Percentiles rank a stretch among this genome's conserved stretches.
Evolutionary conservation across 1,284 basidiomycete genomes (phyloP).

Genomic region (Phlebopus sp.): DNA sequence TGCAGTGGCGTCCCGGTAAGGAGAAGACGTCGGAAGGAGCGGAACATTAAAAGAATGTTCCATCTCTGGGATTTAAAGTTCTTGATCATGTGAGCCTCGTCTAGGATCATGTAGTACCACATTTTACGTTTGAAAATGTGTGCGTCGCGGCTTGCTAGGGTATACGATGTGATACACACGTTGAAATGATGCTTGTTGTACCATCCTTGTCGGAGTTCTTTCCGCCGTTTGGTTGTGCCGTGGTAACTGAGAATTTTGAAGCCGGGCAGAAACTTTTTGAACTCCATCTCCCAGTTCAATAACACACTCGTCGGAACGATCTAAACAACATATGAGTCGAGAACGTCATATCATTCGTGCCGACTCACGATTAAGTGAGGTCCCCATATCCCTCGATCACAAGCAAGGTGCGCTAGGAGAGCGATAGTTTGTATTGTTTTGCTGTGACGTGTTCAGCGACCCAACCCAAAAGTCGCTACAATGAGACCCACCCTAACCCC

Average conservation of each 20-base stretch:
- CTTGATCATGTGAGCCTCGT: constrained; percentile 99
- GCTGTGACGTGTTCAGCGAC: constrained; percentile 39
- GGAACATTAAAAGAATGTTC: constrained; percentile 94
- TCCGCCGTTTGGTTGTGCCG: constrained; percentile 87
- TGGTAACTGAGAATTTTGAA: constrained; percentile 93
- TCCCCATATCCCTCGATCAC: constrained; percentile 94
- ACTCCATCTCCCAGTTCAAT: constrained; percentile 99
- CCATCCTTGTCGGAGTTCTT: constrained; percentile 94
- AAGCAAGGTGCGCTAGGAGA: constrained; percentile 89
- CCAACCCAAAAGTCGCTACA: not conserved
- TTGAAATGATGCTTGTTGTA: constrained; percentile 91
- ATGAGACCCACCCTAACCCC: constrained; percentile 76
- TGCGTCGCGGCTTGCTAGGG: constrained; percentile 88
- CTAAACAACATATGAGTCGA: constrained; percentile 29
- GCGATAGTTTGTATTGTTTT: constrained; percentile 98
- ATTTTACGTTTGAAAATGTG: constrained; percentile 93
- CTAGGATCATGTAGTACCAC: constrained; percentile 96
- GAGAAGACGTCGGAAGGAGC: constrained; percentile 83
- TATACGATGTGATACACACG: constrained; percentile 95
- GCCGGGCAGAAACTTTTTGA: constrained; percentile 96
- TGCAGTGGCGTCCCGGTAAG: constrained; percentile 94
- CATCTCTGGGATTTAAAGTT: constrained; percentile 96
- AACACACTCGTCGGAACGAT: constrained; percentile 94
- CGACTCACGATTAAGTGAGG: constrained; percentile 81
- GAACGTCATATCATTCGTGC: not conserved